Evolutionary conservation across 208 protist species (phyloP).

Genomic region (Trypanosoma mega): DNA sequence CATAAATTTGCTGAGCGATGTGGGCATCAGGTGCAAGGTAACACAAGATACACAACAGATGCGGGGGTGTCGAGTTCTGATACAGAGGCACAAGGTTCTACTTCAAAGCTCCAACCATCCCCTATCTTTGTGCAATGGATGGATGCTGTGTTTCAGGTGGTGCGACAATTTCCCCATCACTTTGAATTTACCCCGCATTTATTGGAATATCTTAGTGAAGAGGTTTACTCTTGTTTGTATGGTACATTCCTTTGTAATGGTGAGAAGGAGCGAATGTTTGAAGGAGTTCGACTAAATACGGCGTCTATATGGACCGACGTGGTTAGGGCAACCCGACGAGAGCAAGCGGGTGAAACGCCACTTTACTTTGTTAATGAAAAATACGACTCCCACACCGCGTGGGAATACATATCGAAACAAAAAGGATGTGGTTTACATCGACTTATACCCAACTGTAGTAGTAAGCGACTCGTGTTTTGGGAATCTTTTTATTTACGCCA

Average conservation of each 20-base stretch:
- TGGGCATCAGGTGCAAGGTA: conserved; percentile 63
- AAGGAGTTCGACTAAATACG: conserved; percentile 65
- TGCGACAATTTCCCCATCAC: conserved; percentile 85
- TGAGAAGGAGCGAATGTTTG: conserved; percentile 76
- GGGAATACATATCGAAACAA: conserved; percentile 48
- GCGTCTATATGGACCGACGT: conserved; percentile 79
- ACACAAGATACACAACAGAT: conserved; percentile 43
- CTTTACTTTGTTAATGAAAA: conserved; percentile 62
- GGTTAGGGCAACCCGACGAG: conserved; percentile 37
- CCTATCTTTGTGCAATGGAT: conserved; percentile 96
- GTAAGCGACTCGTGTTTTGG: conserved; percentile 78
- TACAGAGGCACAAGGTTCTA: conserved; percentile 36
- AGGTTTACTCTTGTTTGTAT: conserved; percentile 84
- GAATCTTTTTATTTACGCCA: conserved; percentile 51
- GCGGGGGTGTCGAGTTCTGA: conserved; percentile 44
- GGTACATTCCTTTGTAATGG: conserved; percentile 87
- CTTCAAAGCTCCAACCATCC: conserved; percentile 59
- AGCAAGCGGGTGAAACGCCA: conserved; percentile 48
- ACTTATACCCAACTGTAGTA: conserved; percentile 60
- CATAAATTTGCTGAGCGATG: conserved; percentile 95
- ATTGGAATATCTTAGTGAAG: conserved; percentile 81
- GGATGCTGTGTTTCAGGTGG: conserved; percentile 94
- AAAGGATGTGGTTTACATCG: conserved; percentile 32
- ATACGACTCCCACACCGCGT: conserved; percentile 70
- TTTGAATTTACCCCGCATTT: conserved; percentile 95